Evolutionary conservation across 2,329 filamentous ascomycete species (phyloP), one percentile per base, ranked within the genome.

Genomic region (Claviceps sp.): DNA sequence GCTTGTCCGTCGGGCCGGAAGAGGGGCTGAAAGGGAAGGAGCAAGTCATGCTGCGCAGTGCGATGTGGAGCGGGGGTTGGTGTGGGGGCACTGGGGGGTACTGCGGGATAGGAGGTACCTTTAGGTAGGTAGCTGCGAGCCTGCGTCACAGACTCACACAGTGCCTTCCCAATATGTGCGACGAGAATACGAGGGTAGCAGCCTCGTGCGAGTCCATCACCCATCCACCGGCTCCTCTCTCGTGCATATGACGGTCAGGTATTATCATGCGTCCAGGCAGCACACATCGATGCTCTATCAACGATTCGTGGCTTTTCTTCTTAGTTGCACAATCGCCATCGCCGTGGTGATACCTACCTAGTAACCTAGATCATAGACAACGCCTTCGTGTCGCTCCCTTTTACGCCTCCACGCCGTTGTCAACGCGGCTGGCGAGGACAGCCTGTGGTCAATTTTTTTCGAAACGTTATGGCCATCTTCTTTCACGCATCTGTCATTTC

Each of bases 101-200:
- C 23, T 26, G 23, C 23, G 23, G 23, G 23, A 26, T 5, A 26
- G 23, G n/a, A n/a, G n/a, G n/a, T n/a, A n/a, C n/a, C n/a, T n/a
- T n/a, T n/a, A n/a, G n/a, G n/a, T n/a, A n/a, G n/a, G n/a, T n/a
- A n/a, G n/a, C n/a, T n/a, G n/a, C n/a, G n/a, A n/a, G n/a, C n/a
- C 23, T 34, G 29, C 29, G 9, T 34, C 29, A 34, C 20, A 20
- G 20, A 20, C 20, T 20, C 20, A 20, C 20, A 20, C 44, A 37
- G 47, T 40, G 39, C 47, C 51, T 53, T 50, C 47, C 51, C 44
- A 45, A 47, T 43, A 36, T 13, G 40, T 49, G 23, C 43, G 44
- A 16, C 37, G 17, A 26, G 47, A 53, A 53, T 53, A 53, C 51
- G 51, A 50, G 44, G n/a, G 38, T 16, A 26, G 26, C 42, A 29